phyloP scores from a whole-genome alignment of 202 grass and related monocot species.

The Bolboschoenoplectus hybrid region DNA sequence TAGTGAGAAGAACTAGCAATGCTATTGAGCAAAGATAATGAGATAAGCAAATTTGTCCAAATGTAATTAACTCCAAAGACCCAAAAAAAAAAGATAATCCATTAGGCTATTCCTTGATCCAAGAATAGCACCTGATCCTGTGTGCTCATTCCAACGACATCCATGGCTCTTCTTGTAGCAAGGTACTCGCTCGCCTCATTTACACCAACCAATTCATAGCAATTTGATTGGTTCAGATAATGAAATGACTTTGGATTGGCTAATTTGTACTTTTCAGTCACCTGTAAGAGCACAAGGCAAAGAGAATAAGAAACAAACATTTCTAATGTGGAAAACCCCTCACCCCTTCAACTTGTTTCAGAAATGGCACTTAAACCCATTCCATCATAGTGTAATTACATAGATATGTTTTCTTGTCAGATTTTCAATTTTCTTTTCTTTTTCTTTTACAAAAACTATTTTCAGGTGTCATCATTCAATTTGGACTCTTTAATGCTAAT shows the following conservation, averaged over 20 bases:
- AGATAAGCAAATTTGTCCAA: not conserved
- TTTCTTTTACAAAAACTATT: not conserved
- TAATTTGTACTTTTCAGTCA: constrained; percentile 83
- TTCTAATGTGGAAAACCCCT: not conserved
- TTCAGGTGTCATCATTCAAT: constrained; percentile 16
- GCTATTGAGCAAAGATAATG: not conserved
- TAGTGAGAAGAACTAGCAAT: constrained; percentile 14
- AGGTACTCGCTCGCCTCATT: constrained; percentile 86
- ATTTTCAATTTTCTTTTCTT: not conserved
- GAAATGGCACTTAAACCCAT: not conserved
- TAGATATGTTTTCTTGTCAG: not conserved
- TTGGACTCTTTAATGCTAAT: not conserved
- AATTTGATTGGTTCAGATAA: constrained; percentile 94
- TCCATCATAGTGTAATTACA: constrained; percentile 6
- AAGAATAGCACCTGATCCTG: constrained; percentile 72
- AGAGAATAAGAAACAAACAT: constrained; percentile 37
- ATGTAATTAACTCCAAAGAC: constrained; percentile 23
- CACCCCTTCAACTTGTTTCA: not conserved
- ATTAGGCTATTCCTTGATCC: constrained; percentile 25
- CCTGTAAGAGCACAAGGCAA: constrained; percentile 49
- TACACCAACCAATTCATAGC: constrained; percentile 81
- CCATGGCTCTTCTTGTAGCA: constrained; percentile 91
- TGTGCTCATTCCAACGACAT: constrained; percentile 80
- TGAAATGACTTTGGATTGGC: constrained; percentile 69
- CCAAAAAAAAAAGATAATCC: not conserved